Conservation (phyloP, 192 early-diverging fungal species). For the Chytriomyces sp. region DNA sequence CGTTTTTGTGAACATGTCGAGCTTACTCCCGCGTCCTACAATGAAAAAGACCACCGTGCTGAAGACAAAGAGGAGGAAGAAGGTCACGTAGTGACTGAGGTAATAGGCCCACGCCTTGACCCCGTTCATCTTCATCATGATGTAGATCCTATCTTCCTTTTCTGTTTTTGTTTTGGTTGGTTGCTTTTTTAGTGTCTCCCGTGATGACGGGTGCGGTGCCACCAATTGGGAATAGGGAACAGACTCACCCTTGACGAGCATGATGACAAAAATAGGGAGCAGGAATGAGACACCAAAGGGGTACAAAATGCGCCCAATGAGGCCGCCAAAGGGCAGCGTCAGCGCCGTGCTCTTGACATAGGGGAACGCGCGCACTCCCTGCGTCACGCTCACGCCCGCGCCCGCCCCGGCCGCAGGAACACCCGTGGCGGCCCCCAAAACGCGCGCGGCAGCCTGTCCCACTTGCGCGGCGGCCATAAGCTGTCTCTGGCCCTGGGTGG, state of each 20-base stretch:
- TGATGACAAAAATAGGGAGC: slow-evolving; percentile 73
- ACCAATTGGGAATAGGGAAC: background rate
- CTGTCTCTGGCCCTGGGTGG: slow-evolving; percentile 53
- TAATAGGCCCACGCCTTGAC: slow-evolving; percentile 66
- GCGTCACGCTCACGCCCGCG: slow-evolving; percentile 55
- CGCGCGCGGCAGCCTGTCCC: slow-evolving; percentile 34
- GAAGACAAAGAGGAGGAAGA: slow-evolving; percentile 61
- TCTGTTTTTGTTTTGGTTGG: slow-evolving; percentile 24
- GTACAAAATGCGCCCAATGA: slow-evolving; percentile 67
- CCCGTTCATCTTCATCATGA: slow-evolving; percentile 84
- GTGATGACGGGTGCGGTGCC: no score
- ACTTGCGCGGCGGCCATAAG: slow-evolving; percentile 46
- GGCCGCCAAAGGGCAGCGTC: slow-evolving; percentile 53
- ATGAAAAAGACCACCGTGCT: slow-evolving; percentile 60
- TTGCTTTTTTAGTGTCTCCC: slow-evolving; percentile 71
- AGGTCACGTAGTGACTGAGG: slow-evolving; percentile 66
- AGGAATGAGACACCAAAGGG: slow-evolving; percentile 74
- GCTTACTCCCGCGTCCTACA: slow-evolving; percentile 50
- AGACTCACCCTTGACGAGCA: slow-evolving; percentile 55
- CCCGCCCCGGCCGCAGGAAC: slow-evolving; percentile 59
- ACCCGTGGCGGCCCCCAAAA: slow-evolving; percentile 62
- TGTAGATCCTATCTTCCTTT: slow-evolving; percentile 68
- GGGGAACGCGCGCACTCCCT: slow-evolving; percentile 65
- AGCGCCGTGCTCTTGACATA: slow-evolving; percentile 41
- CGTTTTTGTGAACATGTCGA: slow-evolving; percentile 56